A percentile compares a stretch with the other conserved stretches of the same genome.
Evolutionary conservation across 176 grass and related monocot species (phyloP).

Genomic region (Oryza meridionalis): DNA sequence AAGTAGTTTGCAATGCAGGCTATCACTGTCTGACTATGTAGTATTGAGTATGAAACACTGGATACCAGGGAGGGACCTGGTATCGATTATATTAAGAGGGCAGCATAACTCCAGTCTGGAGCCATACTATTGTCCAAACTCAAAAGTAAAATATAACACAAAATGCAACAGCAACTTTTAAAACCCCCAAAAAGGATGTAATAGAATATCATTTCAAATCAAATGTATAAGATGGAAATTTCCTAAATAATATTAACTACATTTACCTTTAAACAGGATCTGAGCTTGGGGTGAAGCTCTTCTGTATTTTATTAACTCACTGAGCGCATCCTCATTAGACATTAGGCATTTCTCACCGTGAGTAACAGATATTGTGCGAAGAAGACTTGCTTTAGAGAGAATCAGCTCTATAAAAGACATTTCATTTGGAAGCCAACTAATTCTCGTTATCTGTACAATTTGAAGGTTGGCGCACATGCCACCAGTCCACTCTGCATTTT

Average conservation of each 20-base stretch:
- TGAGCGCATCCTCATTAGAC: not conserved
- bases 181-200: not conserved
- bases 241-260: not conserved
- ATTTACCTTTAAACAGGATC: slow-evolving; percentile 23
- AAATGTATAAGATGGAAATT: not conserved
- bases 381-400: slow-evolving; percentile 33
- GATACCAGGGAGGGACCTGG: too few species aligned
- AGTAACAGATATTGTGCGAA: slow-evolving; percentile 23
- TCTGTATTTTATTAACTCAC: not conserved
- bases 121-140: not conserved
- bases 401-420: slow-evolving; percentile 42
- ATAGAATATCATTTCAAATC: not conserved
- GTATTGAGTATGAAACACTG: too few species aligned
- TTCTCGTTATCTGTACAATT: slow-evolving; percentile 16
- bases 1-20: not conserved
- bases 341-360: not conserved
- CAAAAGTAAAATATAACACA: not conserved
- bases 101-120: not conserved
- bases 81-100: too few species aligned
- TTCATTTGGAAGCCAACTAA: slow-evolving; percentile 38
- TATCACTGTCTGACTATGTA: not conserved
- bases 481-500: slow-evolving; percentile 39
- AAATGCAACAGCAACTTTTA: not conserved
- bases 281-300: slow-evolving; percentile 40
- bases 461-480: slow-evolving; percentile 45